Evolutionary conservation across 148 eudicot genomes (phyloP).

Genomic region (Persicaria maculosa): DNA sequence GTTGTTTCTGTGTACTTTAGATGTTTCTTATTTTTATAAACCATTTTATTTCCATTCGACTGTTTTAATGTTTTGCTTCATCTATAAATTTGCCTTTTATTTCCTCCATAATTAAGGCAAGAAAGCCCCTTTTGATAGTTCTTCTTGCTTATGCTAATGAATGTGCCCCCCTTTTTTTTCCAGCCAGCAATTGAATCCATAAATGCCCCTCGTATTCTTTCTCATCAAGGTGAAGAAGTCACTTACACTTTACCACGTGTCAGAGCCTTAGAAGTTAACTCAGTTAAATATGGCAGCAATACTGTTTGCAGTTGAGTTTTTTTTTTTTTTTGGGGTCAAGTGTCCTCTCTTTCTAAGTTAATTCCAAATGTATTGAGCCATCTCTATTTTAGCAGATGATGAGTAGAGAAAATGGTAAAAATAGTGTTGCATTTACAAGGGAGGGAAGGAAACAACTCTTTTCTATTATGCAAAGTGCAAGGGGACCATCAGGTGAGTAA

Average conservation of each 20-base stretch:
- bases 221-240: constrained; percentile 97
- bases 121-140: not conserved
- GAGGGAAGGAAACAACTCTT: too few relatives aligned
- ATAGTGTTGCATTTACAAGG: too few relatives aligned
- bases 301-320: constrained; percentile 79
- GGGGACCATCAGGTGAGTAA: too few relatives aligned
- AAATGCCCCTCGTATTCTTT: constrained; percentile 84
- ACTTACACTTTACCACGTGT: constrained; percentile 91
- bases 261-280: constrained; percentile 76
- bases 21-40: not conserved
- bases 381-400: constrained; percentile 46
- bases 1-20: too few relatives aligned
- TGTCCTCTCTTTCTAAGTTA: not conserved
- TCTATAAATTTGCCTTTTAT: not conserved
- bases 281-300: constrained; percentile 78
- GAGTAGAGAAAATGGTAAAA: constrained; percentile 59
- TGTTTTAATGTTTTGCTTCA: not conserved
- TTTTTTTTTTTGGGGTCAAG: constrained; percentile 9
- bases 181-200: constrained; percentile 81
- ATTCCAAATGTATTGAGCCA: not conserved
- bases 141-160: not conserved
- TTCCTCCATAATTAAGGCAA: not conserved
- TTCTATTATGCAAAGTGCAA: too few relatives aligned
- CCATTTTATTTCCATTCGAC: not conserved
- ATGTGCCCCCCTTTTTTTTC: not conserved